Evolutionary conservation across 805 yeast genomes (phyloP).

Genomic region (Brettanomyces bruxellensis): DNA sequence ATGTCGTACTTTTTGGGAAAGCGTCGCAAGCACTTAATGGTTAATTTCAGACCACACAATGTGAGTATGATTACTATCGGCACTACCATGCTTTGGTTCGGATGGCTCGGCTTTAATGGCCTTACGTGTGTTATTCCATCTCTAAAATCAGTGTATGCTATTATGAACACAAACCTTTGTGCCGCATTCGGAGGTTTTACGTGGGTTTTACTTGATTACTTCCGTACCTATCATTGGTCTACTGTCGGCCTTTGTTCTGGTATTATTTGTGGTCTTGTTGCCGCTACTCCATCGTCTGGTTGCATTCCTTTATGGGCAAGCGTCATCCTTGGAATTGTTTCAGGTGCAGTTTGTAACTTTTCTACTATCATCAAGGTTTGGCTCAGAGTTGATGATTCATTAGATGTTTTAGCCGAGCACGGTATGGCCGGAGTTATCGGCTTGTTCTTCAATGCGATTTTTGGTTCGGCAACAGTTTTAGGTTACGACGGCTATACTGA

Average conservation of each 20-base stretch:
- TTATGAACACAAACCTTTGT: slow-evolving; percentile 83
- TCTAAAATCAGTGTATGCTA: slow-evolving; percentile 76
- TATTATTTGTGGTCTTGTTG: slow-evolving; percentile 88
- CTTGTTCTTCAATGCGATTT: slow-evolving; percentile 76
- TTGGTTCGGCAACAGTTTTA: slow-evolving; percentile 80
- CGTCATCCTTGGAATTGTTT: slow-evolving; percentile 67
- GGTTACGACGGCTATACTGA: slow-evolving; percentile 84
- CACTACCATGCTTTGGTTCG: slow-evolving; percentile 80
- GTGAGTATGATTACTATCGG: slow-evolving; percentile 88
- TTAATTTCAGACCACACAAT: slow-evolving; percentile 91
- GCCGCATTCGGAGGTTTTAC: slow-evolving; percentile 88
- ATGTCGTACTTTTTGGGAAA: slow-evolving; percentile 75
- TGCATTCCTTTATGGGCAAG: slow-evolving; percentile 88
- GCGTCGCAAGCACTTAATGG: slow-evolving; percentile 64
- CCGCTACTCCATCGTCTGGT: slow-evolving; percentile 95
- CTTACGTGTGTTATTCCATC: slow-evolving; percentile 80
- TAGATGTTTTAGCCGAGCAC: slow-evolving; percentile 98
- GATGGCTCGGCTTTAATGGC: slow-evolving; percentile 95
- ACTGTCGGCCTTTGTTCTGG: slow-evolving; percentile 96
- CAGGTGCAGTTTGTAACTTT: slow-evolving; percentile 83
- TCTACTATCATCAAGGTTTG: slow-evolving; percentile 81
- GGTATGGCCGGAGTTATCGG: slow-evolving; percentile 94
- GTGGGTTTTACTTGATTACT: slow-evolving; percentile 86
- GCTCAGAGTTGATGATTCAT: slow-evolving; percentile 78
- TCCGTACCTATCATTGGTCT: slow-evolving; percentile 85